Evolutionary conservation across 2,329 filamentous ascomycete genomes (phyloP).

Genomic region (Myotisia sp.): DNA sequence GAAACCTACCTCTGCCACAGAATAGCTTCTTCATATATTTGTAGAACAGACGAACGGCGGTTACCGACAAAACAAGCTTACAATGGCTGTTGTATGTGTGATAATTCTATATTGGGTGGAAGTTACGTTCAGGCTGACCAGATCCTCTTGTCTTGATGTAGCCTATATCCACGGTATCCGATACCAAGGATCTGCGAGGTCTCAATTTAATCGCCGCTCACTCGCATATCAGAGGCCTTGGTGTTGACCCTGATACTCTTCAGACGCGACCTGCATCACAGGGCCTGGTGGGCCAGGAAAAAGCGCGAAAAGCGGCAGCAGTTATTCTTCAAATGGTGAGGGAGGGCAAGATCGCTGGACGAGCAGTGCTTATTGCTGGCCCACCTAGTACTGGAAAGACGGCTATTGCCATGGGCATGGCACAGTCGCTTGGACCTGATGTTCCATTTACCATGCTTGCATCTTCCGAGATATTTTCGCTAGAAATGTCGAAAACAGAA

Average conservation of each 20-base stretch:
- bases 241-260: slow-evolving; percentile 80
- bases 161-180: slow-evolving; percentile 70
- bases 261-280: slow-evolving; percentile 77
- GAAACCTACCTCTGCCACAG: no score
- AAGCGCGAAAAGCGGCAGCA: slow-evolving; percentile 88
- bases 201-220: slow-evolving; percentile 96
- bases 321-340: slow-evolving; percentile 98
- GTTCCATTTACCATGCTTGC: slow-evolving; percentile 94
- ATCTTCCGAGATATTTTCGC: slow-evolving; percentile 91
- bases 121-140: neutral
- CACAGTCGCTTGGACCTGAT: slow-evolving; percentile 83
- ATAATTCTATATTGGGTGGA: neutral
- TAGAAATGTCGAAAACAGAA: slow-evolving; percentile 99
- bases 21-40: neutral
- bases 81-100: slow-evolving; percentile 29
- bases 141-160: slow-evolving; percentile 21
- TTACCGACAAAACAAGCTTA: slow-evolving; percentile 6
- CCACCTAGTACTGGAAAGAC: slow-evolving; percentile 97
- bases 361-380: slow-evolving; percentile 85
- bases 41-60: neutral
- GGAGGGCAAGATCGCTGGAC: slow-evolving; percentile 93
- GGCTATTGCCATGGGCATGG: slow-evolving; percentile 97
- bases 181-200: slow-evolving; percentile 88
- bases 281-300: slow-evolving; percentile 88
- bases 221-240: slow-evolving; percentile 91